Percentiles rank a stretch among this genome's conserved stretches.
phyloP scores from a whole-genome alignment of 1,139 yeast genomes.

The Meyerozyma guilliermondii region DNA sequence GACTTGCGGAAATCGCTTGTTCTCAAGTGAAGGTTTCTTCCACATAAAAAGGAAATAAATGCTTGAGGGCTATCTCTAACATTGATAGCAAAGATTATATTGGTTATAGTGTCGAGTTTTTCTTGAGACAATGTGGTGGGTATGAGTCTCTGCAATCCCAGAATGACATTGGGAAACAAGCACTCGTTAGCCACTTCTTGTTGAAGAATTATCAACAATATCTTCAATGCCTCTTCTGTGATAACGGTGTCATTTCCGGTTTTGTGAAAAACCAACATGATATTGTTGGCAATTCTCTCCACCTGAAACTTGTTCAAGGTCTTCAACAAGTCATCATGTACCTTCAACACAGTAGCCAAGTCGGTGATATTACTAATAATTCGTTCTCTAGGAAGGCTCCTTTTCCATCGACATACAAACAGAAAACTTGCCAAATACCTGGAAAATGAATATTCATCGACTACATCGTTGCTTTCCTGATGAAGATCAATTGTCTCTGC shows the following conservation, averaged over 20 bases:
- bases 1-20: background rate
- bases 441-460: background rate
- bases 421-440: constrained; percentile 3
- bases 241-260: background rate
- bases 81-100: background rate
- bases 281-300: background rate
- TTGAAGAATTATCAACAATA: background rate
- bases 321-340: background rate
- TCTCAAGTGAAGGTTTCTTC: background rate
- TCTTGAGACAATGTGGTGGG: background rate
- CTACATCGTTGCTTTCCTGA: background rate
- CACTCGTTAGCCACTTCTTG: background rate
- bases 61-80: constrained; percentile 1
- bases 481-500: constrained; percentile 6
- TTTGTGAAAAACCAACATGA: background rate
- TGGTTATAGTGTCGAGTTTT: background rate
- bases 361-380: background rate
- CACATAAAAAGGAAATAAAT: background rate
- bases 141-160: background rate
- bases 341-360: background rate
- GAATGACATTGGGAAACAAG: background rate
- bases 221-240: background rate
- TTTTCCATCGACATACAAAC: constrained; percentile 11
- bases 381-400: constrained; percentile 4
- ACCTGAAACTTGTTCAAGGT: background rate